Evolutionary conservation across 441 rosid species (phyloP).

Genomic region (Populus hybrid): DNA sequence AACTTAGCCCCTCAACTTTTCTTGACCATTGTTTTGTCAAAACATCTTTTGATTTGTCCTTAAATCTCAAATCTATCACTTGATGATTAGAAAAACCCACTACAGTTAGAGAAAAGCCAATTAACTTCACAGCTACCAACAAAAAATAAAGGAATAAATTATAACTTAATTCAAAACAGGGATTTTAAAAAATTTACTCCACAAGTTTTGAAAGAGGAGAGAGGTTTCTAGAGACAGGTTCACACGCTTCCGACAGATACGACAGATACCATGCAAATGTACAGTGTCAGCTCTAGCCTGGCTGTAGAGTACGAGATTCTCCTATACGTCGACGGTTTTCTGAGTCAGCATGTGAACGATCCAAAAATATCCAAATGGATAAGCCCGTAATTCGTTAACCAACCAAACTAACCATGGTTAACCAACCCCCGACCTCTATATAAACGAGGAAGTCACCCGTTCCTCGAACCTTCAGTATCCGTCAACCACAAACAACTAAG

Average conservation of each 20-base stretch:
- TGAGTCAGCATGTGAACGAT: conserved; percentile 35
- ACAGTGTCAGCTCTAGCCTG: background rate
- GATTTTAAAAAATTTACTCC: background rate
- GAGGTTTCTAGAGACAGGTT: background rate
- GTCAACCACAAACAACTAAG: background rate
- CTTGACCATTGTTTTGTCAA: background rate
- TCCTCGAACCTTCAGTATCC: background rate
- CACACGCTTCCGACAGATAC: conserved; percentile 4
- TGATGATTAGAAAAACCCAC: background rate
- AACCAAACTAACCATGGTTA: conserved; percentile 31
- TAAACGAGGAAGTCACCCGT: background rate
- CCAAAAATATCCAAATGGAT: conserved; percentile 3
- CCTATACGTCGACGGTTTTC: conserved; percentile 27
- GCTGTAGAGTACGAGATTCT: background rate
- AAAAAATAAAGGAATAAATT: background rate
- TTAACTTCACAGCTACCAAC: background rate
- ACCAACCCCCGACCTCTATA: background rate
- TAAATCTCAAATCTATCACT: background rate
- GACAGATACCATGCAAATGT: background rate
- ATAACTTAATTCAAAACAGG: background rate
- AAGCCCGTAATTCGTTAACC: conserved; percentile 1
- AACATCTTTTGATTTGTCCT: background rate
- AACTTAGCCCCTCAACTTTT: background rate
- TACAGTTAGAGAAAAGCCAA: background rate
- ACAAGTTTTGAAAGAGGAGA: background rate